Conservation (phyloP, 2,329 filamentous ascomycete species). For the Lasiodiplodia hormozganensis region DNA sequence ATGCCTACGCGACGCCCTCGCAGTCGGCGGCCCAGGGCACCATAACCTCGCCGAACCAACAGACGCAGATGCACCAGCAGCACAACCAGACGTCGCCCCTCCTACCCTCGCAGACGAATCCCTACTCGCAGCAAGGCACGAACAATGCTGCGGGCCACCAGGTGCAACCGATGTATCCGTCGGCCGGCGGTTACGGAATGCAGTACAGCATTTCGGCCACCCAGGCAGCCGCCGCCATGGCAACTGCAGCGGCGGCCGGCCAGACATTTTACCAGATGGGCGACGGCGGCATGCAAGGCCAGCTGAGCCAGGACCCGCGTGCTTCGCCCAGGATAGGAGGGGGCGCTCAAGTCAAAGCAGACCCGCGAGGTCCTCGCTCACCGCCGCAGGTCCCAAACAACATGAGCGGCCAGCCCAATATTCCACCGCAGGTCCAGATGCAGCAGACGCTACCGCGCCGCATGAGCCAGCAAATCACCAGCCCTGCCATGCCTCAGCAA, state of each 20-base stretch:
- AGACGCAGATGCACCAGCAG: slow-evolving; percentile 67
- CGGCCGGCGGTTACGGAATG: slow-evolving; percentile 71
- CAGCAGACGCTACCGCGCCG: slow-evolving; percentile 46
- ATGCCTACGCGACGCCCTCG: slow-evolving; percentile 41
- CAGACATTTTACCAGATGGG: slow-evolving; percentile 76
- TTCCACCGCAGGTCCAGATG: slow-evolving; percentile 50
- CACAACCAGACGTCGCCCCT: slow-evolving; percentile 78
- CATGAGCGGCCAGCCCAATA: slow-evolving; percentile 51
- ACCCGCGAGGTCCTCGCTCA: slow-evolving; percentile 75
- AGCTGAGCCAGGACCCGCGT: slow-evolving; percentile 61
- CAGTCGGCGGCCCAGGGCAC: slow-evolving; percentile 46
- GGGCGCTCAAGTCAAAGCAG: slow-evolving; percentile 70
- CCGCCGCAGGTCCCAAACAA: slow-evolving; percentile 72
- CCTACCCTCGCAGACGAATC: slow-evolving; percentile 71
- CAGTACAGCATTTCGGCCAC: slow-evolving; percentile 85
- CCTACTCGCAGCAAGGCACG: slow-evolving; percentile 68
- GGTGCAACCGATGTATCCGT: slow-evolving; percentile 77
- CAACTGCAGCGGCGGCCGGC: slow-evolving; percentile 88
- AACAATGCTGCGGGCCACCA: slow-evolving; percentile 65
- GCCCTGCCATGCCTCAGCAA: slow-evolving; percentile 63
- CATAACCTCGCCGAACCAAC: slow-evolving; percentile 75
- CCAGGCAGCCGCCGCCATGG: slow-evolving; percentile 86
- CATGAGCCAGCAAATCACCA: slow-evolving; percentile 51
- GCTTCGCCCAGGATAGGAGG: slow-evolving; percentile 78
- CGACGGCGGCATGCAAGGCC: slow-evolving; percentile 69